Percentiles rank a stretch among this genome's conserved stretches.
phyloP scores from a whole-genome alignment of 768 basidiomycete species.

The Epithele typhae region DNA sequence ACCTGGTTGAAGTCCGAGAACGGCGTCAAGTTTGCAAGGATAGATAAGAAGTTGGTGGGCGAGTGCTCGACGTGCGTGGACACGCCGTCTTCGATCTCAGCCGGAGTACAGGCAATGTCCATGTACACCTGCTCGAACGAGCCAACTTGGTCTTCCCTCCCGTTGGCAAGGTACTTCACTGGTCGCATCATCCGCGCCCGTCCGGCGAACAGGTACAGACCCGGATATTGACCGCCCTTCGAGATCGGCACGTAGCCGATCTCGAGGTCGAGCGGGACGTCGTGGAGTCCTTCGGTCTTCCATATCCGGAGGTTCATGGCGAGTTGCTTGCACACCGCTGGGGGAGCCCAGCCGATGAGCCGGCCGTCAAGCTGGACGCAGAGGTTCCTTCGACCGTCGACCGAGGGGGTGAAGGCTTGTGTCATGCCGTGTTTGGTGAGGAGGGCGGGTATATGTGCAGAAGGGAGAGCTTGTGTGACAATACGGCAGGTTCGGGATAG shows the following conservation, averaged over 20 bases:
- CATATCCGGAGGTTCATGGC: conserved; percentile 85
- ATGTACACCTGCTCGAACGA: conserved; percentile 99
- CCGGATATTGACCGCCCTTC: conserved; percentile 95
- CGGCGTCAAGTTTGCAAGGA: conserved; percentile 95
- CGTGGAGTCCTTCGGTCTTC: conserved; percentile 86
- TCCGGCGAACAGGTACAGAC: conserved; percentile 86
- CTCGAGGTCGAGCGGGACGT: conserved; percentile 90
- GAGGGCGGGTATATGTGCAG: conserved; percentile 75
- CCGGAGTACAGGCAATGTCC: conserved; percentile 90
- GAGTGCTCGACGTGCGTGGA: conserved; percentile 92
- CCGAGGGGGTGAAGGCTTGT: conserved; percentile 71
- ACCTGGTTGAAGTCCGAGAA: conserved; percentile 99
- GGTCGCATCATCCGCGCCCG: conserved; percentile 96
- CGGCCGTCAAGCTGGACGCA: conserved; percentile 95
- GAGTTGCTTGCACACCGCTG: conserved; percentile 67
- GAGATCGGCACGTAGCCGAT: conserved; percentile 84
- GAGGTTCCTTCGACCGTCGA: conserved; percentile 79
- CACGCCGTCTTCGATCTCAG: conserved; percentile 69
- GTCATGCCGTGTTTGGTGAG: conserved; percentile 93
- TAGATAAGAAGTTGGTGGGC: conserved; percentile 93
- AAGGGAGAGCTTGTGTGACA: conserved; percentile 69
- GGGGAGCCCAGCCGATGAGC: conserved; percentile 90
- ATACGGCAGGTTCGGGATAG: conserved; percentile 92
- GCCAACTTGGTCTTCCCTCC: conserved; percentile 84
- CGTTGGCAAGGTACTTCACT: conserved; percentile 86